Evolutionary conservation across 257 asterid genomes (phyloP).

Genomic region (Orobanche coerulescens): DNA sequence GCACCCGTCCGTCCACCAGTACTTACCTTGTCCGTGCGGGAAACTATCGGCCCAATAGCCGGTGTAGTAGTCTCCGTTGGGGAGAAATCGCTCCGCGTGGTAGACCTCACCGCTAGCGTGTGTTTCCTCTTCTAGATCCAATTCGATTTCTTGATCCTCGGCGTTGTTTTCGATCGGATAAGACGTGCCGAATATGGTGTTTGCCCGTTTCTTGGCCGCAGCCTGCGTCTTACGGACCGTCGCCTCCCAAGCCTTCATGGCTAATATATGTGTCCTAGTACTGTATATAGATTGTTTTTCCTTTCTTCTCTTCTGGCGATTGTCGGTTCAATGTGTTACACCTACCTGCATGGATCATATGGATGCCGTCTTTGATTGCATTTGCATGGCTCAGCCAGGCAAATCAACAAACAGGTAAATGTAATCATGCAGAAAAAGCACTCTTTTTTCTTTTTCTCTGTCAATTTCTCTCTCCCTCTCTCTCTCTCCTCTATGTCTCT

Average conservation of each 20-base stretch:
- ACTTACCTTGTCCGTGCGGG: constrained; percentile 82
- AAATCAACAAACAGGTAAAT: constrained; percentile 15
- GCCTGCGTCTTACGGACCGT: constrained; percentile 81
- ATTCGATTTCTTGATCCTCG: constrained; percentile 29
- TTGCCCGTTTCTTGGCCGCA: constrained; percentile 82
- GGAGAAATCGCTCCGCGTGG: constrained; percentile 64
- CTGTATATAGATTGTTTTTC: neutral
- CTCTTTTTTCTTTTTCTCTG: neutral
- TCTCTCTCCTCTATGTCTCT: neutral
- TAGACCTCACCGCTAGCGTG: constrained; percentile 57
- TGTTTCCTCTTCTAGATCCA: constrained; percentile 34
- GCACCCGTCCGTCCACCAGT: constrained; percentile 95
- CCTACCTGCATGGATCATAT: constrained; percentile 10
- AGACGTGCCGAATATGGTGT: constrained; percentile 61
- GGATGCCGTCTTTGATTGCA: neutral
- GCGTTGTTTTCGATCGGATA: constrained; percentile 28
- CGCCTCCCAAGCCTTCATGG: constrained; percentile 98
- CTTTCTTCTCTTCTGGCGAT: neutral
- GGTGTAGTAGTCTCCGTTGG: constrained; percentile 78
- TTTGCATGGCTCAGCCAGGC: constrained; percentile 27
- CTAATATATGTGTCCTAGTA: neutral
- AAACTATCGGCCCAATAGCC: constrained; percentile 72
- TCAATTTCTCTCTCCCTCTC: neutral
- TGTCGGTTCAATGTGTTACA: neutral
- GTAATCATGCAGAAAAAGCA: neutral